Conservation (phyloP, 1,139 yeast species). For the Yamadazyma epiphylla region DNA sequence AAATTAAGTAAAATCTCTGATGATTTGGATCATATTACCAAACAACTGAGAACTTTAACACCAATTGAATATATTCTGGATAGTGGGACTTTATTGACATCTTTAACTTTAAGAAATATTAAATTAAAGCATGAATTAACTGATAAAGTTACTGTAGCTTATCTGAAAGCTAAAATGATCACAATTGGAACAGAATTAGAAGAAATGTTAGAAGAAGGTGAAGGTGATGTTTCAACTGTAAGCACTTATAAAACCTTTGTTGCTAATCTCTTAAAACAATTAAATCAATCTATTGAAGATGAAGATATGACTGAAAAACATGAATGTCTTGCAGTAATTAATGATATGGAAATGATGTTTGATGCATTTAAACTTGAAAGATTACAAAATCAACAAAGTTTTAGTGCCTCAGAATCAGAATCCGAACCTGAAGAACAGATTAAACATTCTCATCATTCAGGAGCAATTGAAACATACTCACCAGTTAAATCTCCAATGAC, state of each 20-base stretch:
- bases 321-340: slow-evolving; percentile 58
- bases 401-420: not conserved
- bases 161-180: slow-evolving; percentile 54
- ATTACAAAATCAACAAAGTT: slow-evolving; percentile 6
- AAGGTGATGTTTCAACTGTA: slow-evolving; percentile 30
- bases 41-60: slow-evolving; percentile 35
- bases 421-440: not conserved
- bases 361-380: slow-evolving; percentile 43
- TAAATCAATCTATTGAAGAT: slow-evolving; percentile 45
- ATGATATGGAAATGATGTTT: slow-evolving; percentile 62
- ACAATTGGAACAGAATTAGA: slow-evolving; percentile 55
- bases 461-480: slow-evolving; percentile 3
- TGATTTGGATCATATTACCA: slow-evolving; percentile 46
- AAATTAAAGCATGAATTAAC: slow-evolving; percentile 44
- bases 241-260: slow-evolving; percentile 50
- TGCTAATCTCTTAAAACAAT: slow-evolving; percentile 46
- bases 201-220: slow-evolving; percentile 24
- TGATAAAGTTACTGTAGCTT: slow-evolving; percentile 50
- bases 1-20: slow-evolving; percentile 37
- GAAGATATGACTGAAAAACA: slow-evolving; percentile 49
- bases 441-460: not conserved
- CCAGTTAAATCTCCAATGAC: slow-evolving; percentile 95
- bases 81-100: slow-evolving; percentile 55
- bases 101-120: slow-evolving; percentile 46
- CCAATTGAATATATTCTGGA: slow-evolving; percentile 52